Percentiles rank a stretch among this genome's conserved stretches.
phyloP scores from a whole-genome alignment of 116 monocot species.

The Zostera marina region DNA sequence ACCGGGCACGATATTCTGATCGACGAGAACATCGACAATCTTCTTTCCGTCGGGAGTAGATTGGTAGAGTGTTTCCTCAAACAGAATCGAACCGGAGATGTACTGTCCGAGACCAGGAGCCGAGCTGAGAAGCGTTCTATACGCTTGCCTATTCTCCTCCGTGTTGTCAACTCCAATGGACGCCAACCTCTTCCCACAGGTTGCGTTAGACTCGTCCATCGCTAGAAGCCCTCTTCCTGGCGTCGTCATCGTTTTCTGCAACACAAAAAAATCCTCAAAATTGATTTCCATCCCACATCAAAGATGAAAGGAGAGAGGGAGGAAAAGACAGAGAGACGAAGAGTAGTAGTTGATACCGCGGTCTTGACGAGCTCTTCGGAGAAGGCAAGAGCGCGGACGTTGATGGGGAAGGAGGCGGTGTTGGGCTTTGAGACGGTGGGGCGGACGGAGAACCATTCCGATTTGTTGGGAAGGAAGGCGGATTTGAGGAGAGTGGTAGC shows the following conservation, averaged over 20 bases:
- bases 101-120: slow-evolving; percentile 46
- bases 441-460: slow-evolving; percentile 19
- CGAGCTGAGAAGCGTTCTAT: slow-evolving; percentile 45
- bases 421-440: slow-evolving; percentile 12
- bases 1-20: slow-evolving; percentile 47
- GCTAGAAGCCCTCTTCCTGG: slow-evolving; percentile 49
- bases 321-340: neutral
- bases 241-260: slow-evolving; percentile 48
- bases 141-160: slow-evolving; percentile 64
- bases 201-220: slow-evolving; percentile 68
- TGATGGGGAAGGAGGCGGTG: slow-evolving; percentile 18
- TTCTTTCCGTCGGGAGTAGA: slow-evolving; percentile 50
- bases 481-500: slow-evolving; percentile 49
- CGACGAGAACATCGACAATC: slow-evolving; percentile 59
- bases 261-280: neutral
- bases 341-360: slow-evolving; percentile 20
- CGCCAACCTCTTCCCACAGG: slow-evolving; percentile 58
- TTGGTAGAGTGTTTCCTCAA: slow-evolving; percentile 74
- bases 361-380: slow-evolving; percentile 71
- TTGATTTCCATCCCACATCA: neutral
- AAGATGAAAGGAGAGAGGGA: neutral
- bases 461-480: slow-evolving; percentile 36
- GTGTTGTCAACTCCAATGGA: slow-evolving; percentile 77
- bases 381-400: slow-evolving; percentile 40
- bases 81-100: slow-evolving; percentile 70